These are phyloP conservation scores for Blastomyces gilchristii DNA, from an alignment of 2,329 filamentous ascomycete species.

Conservation along the genomic window DNA sequence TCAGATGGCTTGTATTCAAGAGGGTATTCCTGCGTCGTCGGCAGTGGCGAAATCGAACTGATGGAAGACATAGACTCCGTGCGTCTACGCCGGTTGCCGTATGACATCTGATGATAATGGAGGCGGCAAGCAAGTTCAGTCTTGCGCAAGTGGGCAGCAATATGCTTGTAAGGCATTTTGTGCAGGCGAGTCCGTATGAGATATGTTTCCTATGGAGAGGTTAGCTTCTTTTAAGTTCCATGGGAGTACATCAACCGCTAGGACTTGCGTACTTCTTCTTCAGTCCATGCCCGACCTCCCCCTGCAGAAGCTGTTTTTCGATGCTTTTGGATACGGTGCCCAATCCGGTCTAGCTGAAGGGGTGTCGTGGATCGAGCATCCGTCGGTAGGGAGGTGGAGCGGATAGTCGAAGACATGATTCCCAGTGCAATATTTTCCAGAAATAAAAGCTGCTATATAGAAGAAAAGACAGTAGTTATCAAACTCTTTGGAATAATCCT, in stretches of 20 bases:
- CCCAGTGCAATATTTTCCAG: background rate
- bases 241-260: background rate
- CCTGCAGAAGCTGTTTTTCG: slow-evolving; percentile 60
- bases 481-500: slow-evolving; percentile 3
- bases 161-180: slow-evolving; percentile 88
- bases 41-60: slow-evolving; percentile 34
- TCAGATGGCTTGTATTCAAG: slow-evolving; percentile 24
- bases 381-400: slow-evolving; percentile 7
- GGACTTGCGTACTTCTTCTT: slow-evolving; percentile 58
- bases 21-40: slow-evolving; percentile 21
- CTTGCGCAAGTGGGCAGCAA: slow-evolving; percentile 74
- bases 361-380: slow-evolving; percentile 33
- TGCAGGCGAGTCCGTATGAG: slow-evolving; percentile 73
- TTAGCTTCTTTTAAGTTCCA: slow-evolving; percentile 4
- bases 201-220: slow-evolving; percentile 57
- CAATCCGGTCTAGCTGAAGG: slow-evolving; percentile 47
- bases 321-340: slow-evolving; percentile 53
- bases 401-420: slow-evolving; percentile 14
- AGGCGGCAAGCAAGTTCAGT: slow-evolving; percentile 79
- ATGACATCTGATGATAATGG: slow-evolving; percentile 77
- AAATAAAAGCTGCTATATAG: background rate
- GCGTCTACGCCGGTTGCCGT: slow-evolving; percentile 71
- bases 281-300: slow-evolving; percentile 72
- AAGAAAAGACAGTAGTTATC: background rate
- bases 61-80: slow-evolving; percentile 57